Conservation (phyloP, 2,329 filamentous ascomycete species). For the Neonectria magnoliae region DNA sequence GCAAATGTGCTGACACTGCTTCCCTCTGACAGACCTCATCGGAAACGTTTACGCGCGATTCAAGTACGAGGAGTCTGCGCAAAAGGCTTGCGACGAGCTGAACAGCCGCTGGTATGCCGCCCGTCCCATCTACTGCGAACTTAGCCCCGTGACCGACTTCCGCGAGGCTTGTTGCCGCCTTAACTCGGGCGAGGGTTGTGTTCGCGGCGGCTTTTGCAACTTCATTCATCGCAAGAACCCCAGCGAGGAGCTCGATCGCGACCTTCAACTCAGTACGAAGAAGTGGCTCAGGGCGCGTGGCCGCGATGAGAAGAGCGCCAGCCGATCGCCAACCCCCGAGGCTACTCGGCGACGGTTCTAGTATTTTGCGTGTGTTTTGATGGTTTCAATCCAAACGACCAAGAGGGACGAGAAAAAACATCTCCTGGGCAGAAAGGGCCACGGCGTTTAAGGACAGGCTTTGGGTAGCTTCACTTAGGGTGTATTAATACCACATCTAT, state of each 20-base stretch:
- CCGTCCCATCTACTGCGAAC: slow-evolving; percentile 96
- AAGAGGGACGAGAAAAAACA: slow-evolving; percentile 19
- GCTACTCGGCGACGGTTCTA: slow-evolving; percentile 78
- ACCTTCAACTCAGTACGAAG: slow-evolving; percentile 88
- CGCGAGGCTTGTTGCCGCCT: slow-evolving; percentile 95
- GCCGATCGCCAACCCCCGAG: slow-evolving; percentile 86
- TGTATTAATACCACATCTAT: slow-evolving; percentile 28
- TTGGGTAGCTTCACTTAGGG: slow-evolving; percentile 30
- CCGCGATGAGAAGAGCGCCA: slow-evolving; percentile 83
- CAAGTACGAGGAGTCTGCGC: slow-evolving; percentile 98
- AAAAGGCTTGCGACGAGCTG: slow-evolving; percentile 91
- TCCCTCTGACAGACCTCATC: slow-evolving; percentile 75
- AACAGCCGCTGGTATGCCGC: slow-evolving; percentile 98
- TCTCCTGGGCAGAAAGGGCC: slow-evolving; percentile 28
- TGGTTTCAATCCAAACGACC: slow-evolving; percentile 13
- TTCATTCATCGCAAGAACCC: slow-evolving; percentile 99
- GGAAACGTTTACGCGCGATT: slow-evolving; percentile 99
- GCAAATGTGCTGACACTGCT: slow-evolving; percentile 37
- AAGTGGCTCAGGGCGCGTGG: slow-evolving; percentile 93
- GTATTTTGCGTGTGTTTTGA: slow-evolving; percentile 20
- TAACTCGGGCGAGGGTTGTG: slow-evolving; percentile 94
- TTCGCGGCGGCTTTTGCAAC: slow-evolving; percentile 97
- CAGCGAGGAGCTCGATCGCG: slow-evolving; percentile 84
- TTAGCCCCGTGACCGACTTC: slow-evolving; percentile 97
- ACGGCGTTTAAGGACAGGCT: slow-evolving; percentile 43